Conservation (phyloP, 2,329 filamentous ascomycete genomes). For the Pseudocercospora vitis region DNA sequence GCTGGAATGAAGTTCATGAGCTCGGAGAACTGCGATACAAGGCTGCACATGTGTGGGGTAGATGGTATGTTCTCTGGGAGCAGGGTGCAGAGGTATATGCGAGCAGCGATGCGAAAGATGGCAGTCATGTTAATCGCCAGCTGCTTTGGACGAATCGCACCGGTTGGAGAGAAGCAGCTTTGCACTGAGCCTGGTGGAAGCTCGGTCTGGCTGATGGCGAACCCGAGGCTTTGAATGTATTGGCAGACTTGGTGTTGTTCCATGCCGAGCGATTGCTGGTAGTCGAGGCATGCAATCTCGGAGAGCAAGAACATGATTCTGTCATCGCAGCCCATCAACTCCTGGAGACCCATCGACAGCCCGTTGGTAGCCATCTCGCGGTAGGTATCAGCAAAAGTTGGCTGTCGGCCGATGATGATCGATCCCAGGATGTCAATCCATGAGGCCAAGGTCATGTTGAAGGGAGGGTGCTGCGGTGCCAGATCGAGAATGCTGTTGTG, state of each 20-base stretch:
- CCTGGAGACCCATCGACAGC: constrained; percentile 71
- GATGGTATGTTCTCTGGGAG: constrained; percentile 82
- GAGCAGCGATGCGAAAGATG: constrained; percentile 86
- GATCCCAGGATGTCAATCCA: constrained; percentile 98
- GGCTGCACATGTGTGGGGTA: constrained; percentile 70
- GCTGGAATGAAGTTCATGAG: constrained; percentile 79
- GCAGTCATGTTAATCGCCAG: constrained; percentile 85
- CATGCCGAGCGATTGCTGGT: constrained; percentile 77
- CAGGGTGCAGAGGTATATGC: constrained; percentile 94
- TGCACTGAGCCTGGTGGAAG: constrained; percentile 45
- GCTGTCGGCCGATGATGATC: constrained; percentile 83
- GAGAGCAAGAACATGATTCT: constrained; percentile 97
- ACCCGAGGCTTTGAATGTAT: constrained; percentile 83
- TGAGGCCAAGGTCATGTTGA: constrained; percentile 90
- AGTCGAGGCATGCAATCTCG: constrained; percentile 93
- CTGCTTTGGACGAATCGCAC: constrained; percentile 76
- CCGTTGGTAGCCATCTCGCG: constrained; percentile 79
- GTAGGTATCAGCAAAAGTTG: constrained; percentile 91
- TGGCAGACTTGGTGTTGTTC: constrained; percentile 83
- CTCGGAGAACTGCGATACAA: constrained; percentile 75
- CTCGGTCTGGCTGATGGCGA: constrained; percentile 83
- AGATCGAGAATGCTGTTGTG: constrained; percentile 61
- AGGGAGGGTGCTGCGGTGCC: constrained; percentile 63
- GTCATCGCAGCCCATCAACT: constrained; percentile 97
- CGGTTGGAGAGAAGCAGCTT: constrained; percentile 60